phyloP scores from a whole-genome alignment of 2,329 filamentous ascomycete species.

The Ophidiomyces ophidiicola region DNA sequence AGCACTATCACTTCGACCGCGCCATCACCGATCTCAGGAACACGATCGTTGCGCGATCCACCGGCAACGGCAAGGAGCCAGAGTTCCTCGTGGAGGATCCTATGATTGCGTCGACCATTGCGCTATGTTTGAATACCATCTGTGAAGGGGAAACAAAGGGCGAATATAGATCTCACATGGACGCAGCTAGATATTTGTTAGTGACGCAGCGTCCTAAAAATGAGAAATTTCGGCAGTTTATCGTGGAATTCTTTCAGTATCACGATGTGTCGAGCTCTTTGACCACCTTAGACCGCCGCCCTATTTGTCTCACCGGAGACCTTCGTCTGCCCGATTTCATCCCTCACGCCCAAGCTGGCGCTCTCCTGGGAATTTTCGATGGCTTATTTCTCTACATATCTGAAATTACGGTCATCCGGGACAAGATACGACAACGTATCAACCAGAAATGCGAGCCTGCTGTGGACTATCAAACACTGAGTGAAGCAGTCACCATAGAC shows the following conservation, averaged over 20 bases:
- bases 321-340: slow-evolving; percentile 44
- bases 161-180: slow-evolving; percentile 67
- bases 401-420: slow-evolving; percentile 64
- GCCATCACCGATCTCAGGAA: slow-evolving; percentile 31
- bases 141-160: slow-evolving; percentile 50
- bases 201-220: slow-evolving; percentile 47
- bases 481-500: slow-evolving; percentile 64
- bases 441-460: slow-evolving; percentile 49
- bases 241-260: slow-evolving; percentile 71
- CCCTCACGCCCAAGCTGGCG: slow-evolving; percentile 43
- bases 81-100: slow-evolving; percentile 42
- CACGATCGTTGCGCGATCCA: slow-evolving; percentile 25
- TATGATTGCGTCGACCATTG: slow-evolving; percentile 49
- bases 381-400: slow-evolving; percentile 68
- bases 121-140: slow-evolving; percentile 50
- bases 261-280: slow-evolving; percentile 53
- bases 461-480: slow-evolving; percentile 61
- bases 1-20: slow-evolving; percentile 42
- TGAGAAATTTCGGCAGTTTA: slow-evolving; percentile 58
- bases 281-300: slow-evolving; percentile 43
- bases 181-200: slow-evolving; percentile 63
- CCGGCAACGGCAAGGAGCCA: slow-evolving; percentile 19
- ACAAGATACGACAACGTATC: slow-evolving; percentile 59
- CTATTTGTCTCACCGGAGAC: slow-evolving; percentile 42
- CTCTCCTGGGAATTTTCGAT: slow-evolving; percentile 69